phyloP scores from a whole-genome alignment of 352 stramenopile genomes.

The Globisporangium paroecandrum region DNA sequence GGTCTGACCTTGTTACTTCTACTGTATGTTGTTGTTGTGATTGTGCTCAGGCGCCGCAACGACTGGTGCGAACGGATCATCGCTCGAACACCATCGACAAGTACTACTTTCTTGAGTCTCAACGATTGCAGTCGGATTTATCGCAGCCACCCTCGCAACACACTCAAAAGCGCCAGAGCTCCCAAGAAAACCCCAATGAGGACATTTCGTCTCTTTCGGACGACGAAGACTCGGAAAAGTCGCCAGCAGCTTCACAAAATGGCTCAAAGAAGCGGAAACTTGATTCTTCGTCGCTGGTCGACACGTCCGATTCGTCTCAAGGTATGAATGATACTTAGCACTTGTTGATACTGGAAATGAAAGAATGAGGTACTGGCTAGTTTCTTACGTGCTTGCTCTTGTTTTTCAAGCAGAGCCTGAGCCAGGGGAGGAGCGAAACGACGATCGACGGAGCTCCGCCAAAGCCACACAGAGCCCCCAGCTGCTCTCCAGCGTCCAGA shows the following conservation, averaged over 20 bases:
- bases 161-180: conserved; percentile 18
- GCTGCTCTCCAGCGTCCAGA: conserved; percentile 76
- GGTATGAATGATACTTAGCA: conserved; percentile 5
- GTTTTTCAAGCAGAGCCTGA: conserved; percentile 19
- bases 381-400: neutral
- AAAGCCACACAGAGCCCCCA: conserved; percentile 57
- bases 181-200: neutral
- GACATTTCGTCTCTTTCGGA: conserved; percentile 14
- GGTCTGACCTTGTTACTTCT: neutral
- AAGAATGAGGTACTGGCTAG: neutral
- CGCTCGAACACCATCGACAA: conserved; percentile 86
- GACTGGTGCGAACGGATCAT: conserved; percentile 79
- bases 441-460: conserved; percentile 31
- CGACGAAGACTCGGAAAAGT: conserved; percentile 8
- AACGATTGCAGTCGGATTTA: conserved; percentile 46
- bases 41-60: conserved; percentile 63
- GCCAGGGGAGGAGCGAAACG: conserved; percentile 19
- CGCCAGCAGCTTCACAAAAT: neutral
- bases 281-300: neutral
- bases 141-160: conserved; percentile 25
- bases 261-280: conserved; percentile 15
- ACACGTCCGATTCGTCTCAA: neutral
- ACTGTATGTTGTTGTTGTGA: neutral
- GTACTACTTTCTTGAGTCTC: conserved; percentile 77
- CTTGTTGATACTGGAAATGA: neutral